These are phyloP conservation scores for Globisporangium uncinulatum DNA, from an alignment of 352 stramenopile genomes.

Conservation along the genomic window DNA sequence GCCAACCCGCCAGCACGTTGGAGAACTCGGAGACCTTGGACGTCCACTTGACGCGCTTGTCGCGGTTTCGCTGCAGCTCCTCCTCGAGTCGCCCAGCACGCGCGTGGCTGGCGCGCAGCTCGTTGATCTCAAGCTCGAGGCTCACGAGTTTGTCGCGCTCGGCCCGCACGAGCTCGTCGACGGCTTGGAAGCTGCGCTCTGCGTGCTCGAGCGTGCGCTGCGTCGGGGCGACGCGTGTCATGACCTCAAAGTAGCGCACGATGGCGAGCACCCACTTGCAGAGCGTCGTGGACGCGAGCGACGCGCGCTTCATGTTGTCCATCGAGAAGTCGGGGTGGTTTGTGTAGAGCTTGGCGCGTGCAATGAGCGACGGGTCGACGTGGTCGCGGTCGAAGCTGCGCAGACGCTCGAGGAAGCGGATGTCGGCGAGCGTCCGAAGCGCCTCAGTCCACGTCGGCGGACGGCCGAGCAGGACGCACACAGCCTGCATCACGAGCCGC, in stretches of 20 bases:
- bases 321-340: constrained; percentile 74
- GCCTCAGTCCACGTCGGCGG: constrained; percentile 63
- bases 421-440: constrained; percentile 58
- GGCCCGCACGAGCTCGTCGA: constrained; percentile 30
- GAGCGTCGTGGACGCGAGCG: constrained; percentile 58
- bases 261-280: constrained; percentile 71
- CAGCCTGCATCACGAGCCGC: constrained; percentile 69
- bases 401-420: constrained; percentile 59
- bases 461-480: constrained; percentile 55
- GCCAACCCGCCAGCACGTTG: constrained; percentile 33
- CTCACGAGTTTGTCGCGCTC: constrained; percentile 50
- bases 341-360: constrained; percentile 49
- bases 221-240: constrained; percentile 50
- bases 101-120: constrained; percentile 28
- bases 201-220: constrained; percentile 39
- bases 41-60: constrained; percentile 38
- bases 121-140: constrained; percentile 43
- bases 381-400: constrained; percentile 53
- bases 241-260: constrained; percentile 64
- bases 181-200: constrained; percentile 28
- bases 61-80: constrained; percentile 48
- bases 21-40: constrained; percentile 31
- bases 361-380: constrained; percentile 35
- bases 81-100: constrained; percentile 29
- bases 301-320: constrained; percentile 72